Evolutionary conservation across 768 basidiomycete species (phyloP), one percentile per base, ranked within the genome.

Genomic region (Lenzites betulinus): DNA sequence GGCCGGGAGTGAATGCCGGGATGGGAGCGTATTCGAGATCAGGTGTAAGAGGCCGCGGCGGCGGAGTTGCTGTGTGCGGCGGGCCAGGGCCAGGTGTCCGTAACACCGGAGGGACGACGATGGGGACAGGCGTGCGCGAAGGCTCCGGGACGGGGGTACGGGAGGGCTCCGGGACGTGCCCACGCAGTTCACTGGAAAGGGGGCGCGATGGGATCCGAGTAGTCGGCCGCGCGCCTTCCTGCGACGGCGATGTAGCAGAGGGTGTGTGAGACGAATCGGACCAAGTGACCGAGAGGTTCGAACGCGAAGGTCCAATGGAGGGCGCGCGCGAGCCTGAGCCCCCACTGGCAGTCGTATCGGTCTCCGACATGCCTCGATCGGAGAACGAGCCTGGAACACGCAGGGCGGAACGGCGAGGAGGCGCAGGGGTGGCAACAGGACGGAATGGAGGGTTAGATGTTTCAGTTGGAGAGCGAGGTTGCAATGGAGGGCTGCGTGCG

Each of bases 21-120:
- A n/a, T n/a, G n/a, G n/a, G n/a, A n/a, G n/a, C 51, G 49, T 71
- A 71, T 35, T 68, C 67, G 6, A 71, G 66, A 38, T 71, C 70
- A 23, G 68, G 67, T 3, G 68, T 61, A 20, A 63, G 66, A 6
- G 58, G 44, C 4, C 41, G 43, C 20, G 47, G 11, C 28, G 26
- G 16, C n/a, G n/a, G n/a, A n/a, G n/a, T n/a, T n/a, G n/a, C 16
- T 49, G 44, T 55, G 23, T 44, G 54, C 18, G 54, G 47, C 20
- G 54, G 20, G 1, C 47, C 54, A 20, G 54, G 44, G 6, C 36
- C 33, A 43, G 42, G 42, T 18, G 18, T 13, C 15, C 41, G 25
- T 25, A n/a, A n/a, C n/a, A n/a, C n/a, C n/a, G 52, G 15, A 33
- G 2, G 26, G 15, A 8, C 18, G 22, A 18, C 7, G 42, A 43